Conservation (phyloP, 177 flowering plant genomes). For the Tripterygium wilfordii region DNA sequence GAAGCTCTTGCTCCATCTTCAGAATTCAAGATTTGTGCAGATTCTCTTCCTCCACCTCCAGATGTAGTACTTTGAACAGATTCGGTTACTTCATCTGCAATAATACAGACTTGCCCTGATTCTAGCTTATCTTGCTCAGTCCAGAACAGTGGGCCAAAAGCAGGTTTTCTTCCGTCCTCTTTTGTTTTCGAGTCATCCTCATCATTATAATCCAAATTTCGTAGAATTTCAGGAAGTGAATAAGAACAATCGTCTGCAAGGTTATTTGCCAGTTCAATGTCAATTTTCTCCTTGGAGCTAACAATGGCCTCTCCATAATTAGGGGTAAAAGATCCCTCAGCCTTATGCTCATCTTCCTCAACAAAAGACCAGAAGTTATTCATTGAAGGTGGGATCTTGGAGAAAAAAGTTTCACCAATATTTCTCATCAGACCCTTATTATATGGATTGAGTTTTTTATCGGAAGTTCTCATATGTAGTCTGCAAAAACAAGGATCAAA, state of each 20-base stretch:
- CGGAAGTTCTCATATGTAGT: constrained; percentile 96
- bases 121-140: constrained; percentile 21
- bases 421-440: constrained; percentile 49
- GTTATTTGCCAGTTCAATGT: constrained; percentile 64
- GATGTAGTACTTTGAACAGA: not conserved
- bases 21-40: not conserved
- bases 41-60: constrained; percentile 8
- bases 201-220: constrained; percentile 51
- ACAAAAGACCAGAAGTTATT: constrained; percentile 60
- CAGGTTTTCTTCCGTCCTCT: constrained; percentile 26
- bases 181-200: constrained; percentile 39
- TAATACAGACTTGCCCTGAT: constrained; percentile 4
- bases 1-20: constrained; percentile 7
- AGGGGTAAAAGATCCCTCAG: constrained; percentile 20
- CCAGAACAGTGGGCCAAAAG: constrained; percentile 28
- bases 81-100: constrained; percentile 3
- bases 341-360: constrained; percentile 34
- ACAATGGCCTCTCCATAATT: constrained; percentile 18
- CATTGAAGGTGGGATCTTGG: constrained; percentile 63
- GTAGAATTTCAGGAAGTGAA: constrained; percentile 59
- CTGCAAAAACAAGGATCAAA: constrained; percentile 28
- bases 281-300: constrained; percentile 57
- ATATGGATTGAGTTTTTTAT: constrained; percentile 81
- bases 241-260: constrained; percentile 22
- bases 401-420: constrained; percentile 47